Base-by-base conservation (phyloP, 148 eudicot genomes). In the Rhododendron williamsianum region DNA sequence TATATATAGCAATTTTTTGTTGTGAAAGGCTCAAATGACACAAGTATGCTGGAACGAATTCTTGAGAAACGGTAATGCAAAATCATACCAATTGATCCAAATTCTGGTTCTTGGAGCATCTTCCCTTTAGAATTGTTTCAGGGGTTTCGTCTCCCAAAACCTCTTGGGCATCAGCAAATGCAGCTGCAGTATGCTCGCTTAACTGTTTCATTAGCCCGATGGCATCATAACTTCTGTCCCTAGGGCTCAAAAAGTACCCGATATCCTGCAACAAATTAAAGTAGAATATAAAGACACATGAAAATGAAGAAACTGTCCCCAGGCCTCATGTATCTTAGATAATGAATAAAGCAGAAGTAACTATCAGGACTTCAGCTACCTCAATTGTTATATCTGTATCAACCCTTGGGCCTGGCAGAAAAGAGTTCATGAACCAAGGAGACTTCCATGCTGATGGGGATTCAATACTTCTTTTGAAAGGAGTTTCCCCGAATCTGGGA, bases 361-460 rank as follows among this genome's bases (percentile, higher is more conserved):
- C 76, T 3, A 6, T 23, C 52, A 51, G 30, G 69, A 78, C 43
- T 19, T 7, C 36, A 23, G 30, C 49, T 92, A 97, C 99, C 96
- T 95, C 98, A 73, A 97, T 90, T 58, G 93, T 91, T 58, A 95
- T 90, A 82, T 95, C 98, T n/a, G 97, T 89, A 85, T 97, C 98
- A 83, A 95, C 89, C 88, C 93, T 93, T 65, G 97, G 93, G 87
- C 97, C 91, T 80, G 94, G 92, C 84, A 90, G 73, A 60, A 93
- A 88, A 82, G 95, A 90, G 90, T 92, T 96, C 35, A 94, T 86
- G 88, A 92, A 94, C 99, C 99, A 97, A 79, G 99, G 99, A 23
- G 99, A 97, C 89, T 92, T 97, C 98, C 98, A 97, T 65, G 95
- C 95, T 72, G 99, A 95, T 60, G 99, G 99, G 82, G 99, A 97